Conservation (phyloP, 2,329 filamentous ascomycete species). For the Paecilomyces formosus region DNA sequence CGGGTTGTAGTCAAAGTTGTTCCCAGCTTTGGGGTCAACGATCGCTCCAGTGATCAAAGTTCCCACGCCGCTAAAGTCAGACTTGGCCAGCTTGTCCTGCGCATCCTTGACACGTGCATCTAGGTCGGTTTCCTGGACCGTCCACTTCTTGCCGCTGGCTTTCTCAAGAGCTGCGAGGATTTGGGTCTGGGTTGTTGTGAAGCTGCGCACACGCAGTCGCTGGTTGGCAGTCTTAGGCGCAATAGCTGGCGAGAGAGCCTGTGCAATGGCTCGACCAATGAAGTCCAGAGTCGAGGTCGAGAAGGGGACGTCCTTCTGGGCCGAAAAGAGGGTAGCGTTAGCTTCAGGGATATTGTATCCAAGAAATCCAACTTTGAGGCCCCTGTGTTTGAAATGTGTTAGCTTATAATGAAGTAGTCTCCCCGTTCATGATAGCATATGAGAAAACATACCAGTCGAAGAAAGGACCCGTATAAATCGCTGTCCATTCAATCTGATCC, state of each 20-base stretch:
- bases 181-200: conserved; percentile 2
- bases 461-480: conserved; percentile 5
- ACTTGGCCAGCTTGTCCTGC: conserved; percentile 3
- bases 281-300: conserved; percentile 10
- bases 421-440: background rate
- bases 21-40: conserved; percentile 5
- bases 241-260: conserved; percentile 7
- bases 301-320: conserved; percentile 10
- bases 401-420: background rate
- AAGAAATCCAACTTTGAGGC: conserved; percentile 18
- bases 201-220: conserved; percentile 4
- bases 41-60: conserved; percentile 3
- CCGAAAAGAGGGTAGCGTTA: conserved; percentile 16
- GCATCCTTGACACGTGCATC: conserved; percentile 3
- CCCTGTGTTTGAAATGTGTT: background rate
- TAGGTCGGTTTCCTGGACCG: conserved; percentile 3
- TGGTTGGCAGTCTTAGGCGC: conserved; percentile 8
- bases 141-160: conserved; percentile 6
- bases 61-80: conserved; percentile 7
- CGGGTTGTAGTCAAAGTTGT: conserved; percentile 8
- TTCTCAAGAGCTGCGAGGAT: conserved; percentile 7
- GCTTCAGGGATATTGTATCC: conserved; percentile 23
- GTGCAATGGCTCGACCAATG: conserved; percentile 11
- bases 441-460: conserved; percentile 6
- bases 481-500: conserved; percentile 10